Base-by-base conservation (phyloP, 768 basidiomycete genomes). In the Boletus subparvulus region DNA sequence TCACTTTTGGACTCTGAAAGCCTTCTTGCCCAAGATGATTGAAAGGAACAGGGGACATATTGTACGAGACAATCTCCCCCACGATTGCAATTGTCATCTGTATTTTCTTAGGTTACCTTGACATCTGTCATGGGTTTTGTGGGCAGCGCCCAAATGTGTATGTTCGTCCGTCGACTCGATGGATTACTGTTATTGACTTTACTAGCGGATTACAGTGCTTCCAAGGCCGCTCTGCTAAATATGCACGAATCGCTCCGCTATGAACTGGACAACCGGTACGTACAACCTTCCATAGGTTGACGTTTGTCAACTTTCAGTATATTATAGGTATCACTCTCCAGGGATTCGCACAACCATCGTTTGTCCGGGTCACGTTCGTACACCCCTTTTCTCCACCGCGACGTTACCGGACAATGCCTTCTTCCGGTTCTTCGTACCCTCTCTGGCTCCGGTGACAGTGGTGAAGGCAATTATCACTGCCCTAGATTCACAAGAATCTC, bases 1-100 rank as follows among this genome's bases (percentile, higher is more conserved):
- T 17, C 92, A 97, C 69, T 98, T 92, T 71, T 97, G 92, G 89
- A 89, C 85, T 4, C 71, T 97, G 58, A 94, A 96, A 65, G 89
- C 91, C 1, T 98, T 99, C 80, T 78, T 99, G 26, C 97, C 97
- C 8, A 79, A 80, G 30, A 88, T 99, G 84, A 77, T 98, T 50
- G 83, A 82, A 66, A 75, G 75, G 37, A 90, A 90, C 48, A 73
- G 74, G 3, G 97, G 97, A 0, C 97, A 99, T 67, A 84, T 99
- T 57, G 92, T 91, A 69, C 46, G 86, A 75, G 19, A n/a, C 53
- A 45, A 10, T 39, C 36, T 24, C 35, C 30, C 10, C 40, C 32
- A 32, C 11, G 43, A 32, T 37, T 46, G 53, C 24, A 39, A 45
- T 36, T 46, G 2, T 65, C 47, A 42, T 52, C 47, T 44, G 70